Evolutionary conservation across 257 asterid species (phyloP).

Genomic region (Jasminum sambac): DNA sequence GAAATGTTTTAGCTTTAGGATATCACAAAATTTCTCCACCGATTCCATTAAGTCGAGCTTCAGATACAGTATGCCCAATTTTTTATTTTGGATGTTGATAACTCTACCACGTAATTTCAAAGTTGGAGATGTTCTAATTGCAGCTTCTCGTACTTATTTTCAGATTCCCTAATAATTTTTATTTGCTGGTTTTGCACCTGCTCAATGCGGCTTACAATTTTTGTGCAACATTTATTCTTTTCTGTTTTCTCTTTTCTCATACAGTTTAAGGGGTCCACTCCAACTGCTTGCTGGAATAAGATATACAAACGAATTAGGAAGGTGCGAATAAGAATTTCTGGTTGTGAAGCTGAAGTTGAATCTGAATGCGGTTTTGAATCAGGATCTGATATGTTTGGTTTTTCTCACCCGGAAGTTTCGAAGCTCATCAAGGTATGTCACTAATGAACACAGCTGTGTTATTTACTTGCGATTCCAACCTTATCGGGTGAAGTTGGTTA

Average conservation of each 20-base stretch:
- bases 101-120: background rate
- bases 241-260: conserved; percentile 14
- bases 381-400: conserved; percentile 82
- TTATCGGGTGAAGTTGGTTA: conserved; percentile 7
- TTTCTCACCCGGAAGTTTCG: conserved; percentile 72
- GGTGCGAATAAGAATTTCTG: conserved; percentile 48
- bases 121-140: background rate
- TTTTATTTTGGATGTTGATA: background rate
- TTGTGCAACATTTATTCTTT: conserved; percentile 15
- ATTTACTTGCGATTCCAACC: conserved; percentile 18
- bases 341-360: conserved; percentile 35
- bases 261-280: conserved; percentile 82
- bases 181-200: conserved; percentile 6
- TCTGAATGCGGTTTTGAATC: conserved; percentile 56
- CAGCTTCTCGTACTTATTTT: background rate
- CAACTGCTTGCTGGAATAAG: conserved; percentile 86
- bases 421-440: conserved; percentile 69
- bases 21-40: background rate
- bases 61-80: background rate
- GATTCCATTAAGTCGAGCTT: background rate
- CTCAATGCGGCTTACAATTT: conserved; percentile 17
- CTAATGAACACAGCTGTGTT: conserved; percentile 12
- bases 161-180: background rate
- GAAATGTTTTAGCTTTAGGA: background rate
- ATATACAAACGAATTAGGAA: conserved; percentile 65